Conservation (phyloP, 2,329 filamentous ascomycete species). For the Neurospora crassa region DNA sequence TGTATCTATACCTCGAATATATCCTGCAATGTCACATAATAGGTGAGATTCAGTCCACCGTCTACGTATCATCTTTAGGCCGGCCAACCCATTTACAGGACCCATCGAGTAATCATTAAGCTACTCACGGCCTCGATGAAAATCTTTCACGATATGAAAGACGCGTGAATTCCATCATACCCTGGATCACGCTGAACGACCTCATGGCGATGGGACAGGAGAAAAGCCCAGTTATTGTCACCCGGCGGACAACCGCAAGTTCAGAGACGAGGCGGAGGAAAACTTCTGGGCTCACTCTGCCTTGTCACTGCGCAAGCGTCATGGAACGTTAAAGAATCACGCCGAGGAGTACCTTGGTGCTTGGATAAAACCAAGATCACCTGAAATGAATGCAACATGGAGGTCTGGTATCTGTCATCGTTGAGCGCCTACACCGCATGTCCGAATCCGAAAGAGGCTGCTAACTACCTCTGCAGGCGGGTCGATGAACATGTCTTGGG, state of each 20-base stretch:
- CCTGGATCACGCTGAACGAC: conserved; percentile 10
- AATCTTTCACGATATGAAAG: conserved; percentile 13
- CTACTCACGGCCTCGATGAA: conserved; percentile 11
- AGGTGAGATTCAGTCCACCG: conserved; percentile 13
- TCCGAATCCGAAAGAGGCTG: neutral
- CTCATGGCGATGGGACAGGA: conserved; percentile 7
- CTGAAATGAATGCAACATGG: neutral
- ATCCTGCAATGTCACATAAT: conserved; percentile 12
- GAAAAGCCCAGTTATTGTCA: conserved; percentile 4
- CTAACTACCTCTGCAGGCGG: neutral
- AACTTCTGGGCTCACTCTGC: neutral
- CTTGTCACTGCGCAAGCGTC: neutral
- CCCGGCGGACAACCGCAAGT: conserved; percentile 5
- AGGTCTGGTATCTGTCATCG: neutral
- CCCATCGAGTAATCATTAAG: neutral
- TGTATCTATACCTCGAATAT: conserved; percentile 12
- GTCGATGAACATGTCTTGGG: neutral
- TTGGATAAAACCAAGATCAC: neutral
- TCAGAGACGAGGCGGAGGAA: neutral
- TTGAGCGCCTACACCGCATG: neutral
- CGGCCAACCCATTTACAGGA: neutral
- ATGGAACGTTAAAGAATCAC: neutral
- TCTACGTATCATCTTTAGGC: conserved; percentile 10
- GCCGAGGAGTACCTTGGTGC: neutral
- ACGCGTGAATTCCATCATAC: conserved; percentile 8